These are phyloP conservation scores for Phytophthora boehmeriae DNA, from an alignment of 352 stramenopile species.

Conservation along the genomic window DNA sequence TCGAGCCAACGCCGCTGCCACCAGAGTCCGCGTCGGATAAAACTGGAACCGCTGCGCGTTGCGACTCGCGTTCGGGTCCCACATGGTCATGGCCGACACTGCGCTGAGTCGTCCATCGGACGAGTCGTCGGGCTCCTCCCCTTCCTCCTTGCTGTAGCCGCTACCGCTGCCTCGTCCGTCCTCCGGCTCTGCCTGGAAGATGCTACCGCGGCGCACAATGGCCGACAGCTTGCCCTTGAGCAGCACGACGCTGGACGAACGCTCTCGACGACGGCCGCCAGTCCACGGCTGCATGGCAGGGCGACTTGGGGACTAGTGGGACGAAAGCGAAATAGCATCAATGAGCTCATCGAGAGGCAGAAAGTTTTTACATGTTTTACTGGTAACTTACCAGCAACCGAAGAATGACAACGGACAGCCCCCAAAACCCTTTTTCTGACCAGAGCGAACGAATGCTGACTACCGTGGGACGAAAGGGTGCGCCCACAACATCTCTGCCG, in stretches of 20 bases:
- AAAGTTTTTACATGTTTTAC: no score
- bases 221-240: slow-evolving; percentile 50
- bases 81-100: slow-evolving; percentile 36
- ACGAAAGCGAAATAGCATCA: background rate
- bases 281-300: slow-evolving; percentile 33
- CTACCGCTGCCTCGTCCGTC: slow-evolving; percentile 22
- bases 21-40: slow-evolving; percentile 35
- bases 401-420: background rate
- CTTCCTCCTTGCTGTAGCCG: slow-evolving; percentile 22
- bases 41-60: slow-evolving; percentile 39
- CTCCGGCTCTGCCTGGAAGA: slow-evolving; percentile 36
- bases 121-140: slow-evolving; percentile 9
- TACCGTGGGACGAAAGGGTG: background rate
- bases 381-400: no score
- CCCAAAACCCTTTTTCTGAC: background rate
- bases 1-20: slow-evolving; percentile 28
- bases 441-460: background rate
- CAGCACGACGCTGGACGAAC: slow-evolving; percentile 50
- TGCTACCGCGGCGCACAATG: slow-evolving; percentile 51
- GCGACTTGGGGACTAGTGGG: background rate
- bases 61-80: slow-evolving; percentile 16
- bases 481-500: background rate
- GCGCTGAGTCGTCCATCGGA: slow-evolving; percentile 1
- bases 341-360: no score
- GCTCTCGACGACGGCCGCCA: slow-evolving; percentile 33